A percentile compares a stretch with the other conserved stretches of the same genome.
These are phyloP conservation scores for Camellia japonica DNA, from an alignment of 148 eudicot species.

Conservation along the genomic window DNA sequence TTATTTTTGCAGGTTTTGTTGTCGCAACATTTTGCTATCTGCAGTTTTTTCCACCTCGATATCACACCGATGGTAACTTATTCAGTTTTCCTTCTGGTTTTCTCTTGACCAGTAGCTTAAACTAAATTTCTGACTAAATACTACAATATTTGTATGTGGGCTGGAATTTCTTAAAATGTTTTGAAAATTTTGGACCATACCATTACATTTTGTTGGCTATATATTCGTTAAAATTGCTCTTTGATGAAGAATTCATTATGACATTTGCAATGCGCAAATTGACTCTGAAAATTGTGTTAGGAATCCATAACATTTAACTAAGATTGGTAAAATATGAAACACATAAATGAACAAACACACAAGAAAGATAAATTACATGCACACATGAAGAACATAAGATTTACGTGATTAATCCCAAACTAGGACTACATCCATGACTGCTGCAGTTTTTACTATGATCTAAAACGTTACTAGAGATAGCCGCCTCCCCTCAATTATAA, in stretches of 20 bases:
- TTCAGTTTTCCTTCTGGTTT: background rate
- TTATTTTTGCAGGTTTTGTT: conserved; percentile 42
- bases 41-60: conserved; percentile 81
- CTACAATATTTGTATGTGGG: background rate
- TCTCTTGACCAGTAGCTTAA: background rate
- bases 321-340: too few relatives aligned
- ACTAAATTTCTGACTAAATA: background rate
- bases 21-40: conserved; percentile 73
- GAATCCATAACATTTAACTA: too few relatives aligned
- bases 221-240: too few relatives aligned
- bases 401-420: too few relatives aligned
- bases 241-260: background rate
- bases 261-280: background rate
- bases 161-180: background rate
- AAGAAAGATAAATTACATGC: too few relatives aligned
- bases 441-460: too few relatives aligned
- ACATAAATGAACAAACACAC: background rate
- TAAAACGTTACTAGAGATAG: too few relatives aligned
- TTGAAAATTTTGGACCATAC: background rate
- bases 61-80: conserved; percentile 45
- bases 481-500: too few relatives aligned
- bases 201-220: background rate
- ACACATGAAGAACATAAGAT: too few relatives aligned
- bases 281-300: background rate
- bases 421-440: too few relatives aligned